Evolutionary conservation across 768 basidiomycete species (phyloP).

Genomic region (Collybia sp.): DNA sequence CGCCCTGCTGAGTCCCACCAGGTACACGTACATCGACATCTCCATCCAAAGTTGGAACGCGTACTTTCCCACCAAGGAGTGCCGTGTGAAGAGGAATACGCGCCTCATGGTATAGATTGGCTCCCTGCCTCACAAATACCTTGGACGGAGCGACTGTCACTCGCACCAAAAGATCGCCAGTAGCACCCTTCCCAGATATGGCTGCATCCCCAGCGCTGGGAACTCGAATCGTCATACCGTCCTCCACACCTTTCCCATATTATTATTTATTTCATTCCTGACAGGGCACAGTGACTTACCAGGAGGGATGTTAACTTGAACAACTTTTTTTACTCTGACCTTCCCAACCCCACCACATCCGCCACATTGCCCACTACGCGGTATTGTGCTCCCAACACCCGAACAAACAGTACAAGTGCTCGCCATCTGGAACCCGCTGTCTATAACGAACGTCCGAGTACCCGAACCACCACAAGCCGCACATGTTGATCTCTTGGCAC

Average conservation of each 20-base stretch:
- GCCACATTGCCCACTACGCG: conserved; percentile 72
- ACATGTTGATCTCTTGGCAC: conserved; percentile 80
- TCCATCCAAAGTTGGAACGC: conserved; percentile 92
- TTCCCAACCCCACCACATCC: conserved; percentile 86
- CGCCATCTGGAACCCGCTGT: conserved; percentile 95
- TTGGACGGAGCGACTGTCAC: conserved; percentile 82
- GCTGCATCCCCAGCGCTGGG: conserved; percentile 83
- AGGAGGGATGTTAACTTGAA: conserved; percentile 81
- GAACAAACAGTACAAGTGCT: conserved; percentile 82
- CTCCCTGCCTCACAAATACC: conserved; percentile 85
- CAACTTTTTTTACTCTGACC: conserved; percentile 71
- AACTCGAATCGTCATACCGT: conserved; percentile 88
- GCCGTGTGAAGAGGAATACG: conserved; percentile 89
- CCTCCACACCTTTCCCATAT: conserved; percentile 70
- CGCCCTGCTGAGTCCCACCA: conserved; percentile 90
- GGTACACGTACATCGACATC: conserved; percentile 94
- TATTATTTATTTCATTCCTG: background rate
- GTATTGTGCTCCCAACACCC: conserved; percentile 78
- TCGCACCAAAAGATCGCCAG: conserved; percentile 85
- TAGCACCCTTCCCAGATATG: conserved; percentile 66
- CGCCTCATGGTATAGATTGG: conserved; percentile 86
- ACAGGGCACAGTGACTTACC: conserved; percentile 44
- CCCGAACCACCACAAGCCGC: conserved; percentile 81
- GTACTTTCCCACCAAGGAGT: conserved; percentile 86
- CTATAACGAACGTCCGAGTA: conserved; percentile 82